phyloP scores from a whole-genome alignment of 345 rosid species.

The Lepidium didymum region DNA sequence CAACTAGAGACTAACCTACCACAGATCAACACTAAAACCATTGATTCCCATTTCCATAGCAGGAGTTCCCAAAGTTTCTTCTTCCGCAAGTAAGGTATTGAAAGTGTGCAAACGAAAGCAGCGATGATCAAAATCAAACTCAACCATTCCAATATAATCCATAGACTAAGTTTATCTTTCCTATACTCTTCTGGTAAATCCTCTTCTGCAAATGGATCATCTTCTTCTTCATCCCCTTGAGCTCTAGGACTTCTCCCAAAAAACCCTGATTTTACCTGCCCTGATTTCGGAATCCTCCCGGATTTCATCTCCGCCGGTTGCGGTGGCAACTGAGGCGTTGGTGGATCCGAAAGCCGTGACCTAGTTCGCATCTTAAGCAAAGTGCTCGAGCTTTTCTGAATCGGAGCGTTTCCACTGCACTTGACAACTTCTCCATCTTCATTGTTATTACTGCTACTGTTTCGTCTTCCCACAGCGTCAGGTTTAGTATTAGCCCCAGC shows the following conservation, averaged over 20 bases:
- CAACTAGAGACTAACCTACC: conserved; percentile 69
- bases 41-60: conserved; percentile 67
- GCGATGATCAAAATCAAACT: conserved; percentile 42
- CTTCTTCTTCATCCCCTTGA: conserved; percentile 41
- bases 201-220: conserved; percentile 51
- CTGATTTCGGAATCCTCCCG: conserved; percentile 20
- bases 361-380: conserved; percentile 28
- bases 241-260: conserved; percentile 11
- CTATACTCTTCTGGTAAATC: conserved; percentile 54
- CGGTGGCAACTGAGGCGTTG: conserved; percentile 16
- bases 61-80: conserved; percentile 33
- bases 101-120: conserved; percentile 38
- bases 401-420: conserved; percentile 36
- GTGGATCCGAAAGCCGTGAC: conserved; percentile 35
- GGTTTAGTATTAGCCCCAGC: not conserved
- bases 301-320: conserved; percentile 21
- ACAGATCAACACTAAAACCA: conserved; percentile 56
- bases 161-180: conserved; percentile 23
- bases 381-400: conserved; percentile 24
- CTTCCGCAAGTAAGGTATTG: conserved; percentile 29
- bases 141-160: conserved; percentile 45
- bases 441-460: not conserved
- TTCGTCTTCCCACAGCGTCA: conserved; percentile 13
- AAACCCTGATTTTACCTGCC: conserved; percentile 30
- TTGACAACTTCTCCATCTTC: conserved; percentile 34